phyloP scores from a whole-genome alignment of 1,284 basidiomycete species.

The Xerocomus minutiporus region DNA sequence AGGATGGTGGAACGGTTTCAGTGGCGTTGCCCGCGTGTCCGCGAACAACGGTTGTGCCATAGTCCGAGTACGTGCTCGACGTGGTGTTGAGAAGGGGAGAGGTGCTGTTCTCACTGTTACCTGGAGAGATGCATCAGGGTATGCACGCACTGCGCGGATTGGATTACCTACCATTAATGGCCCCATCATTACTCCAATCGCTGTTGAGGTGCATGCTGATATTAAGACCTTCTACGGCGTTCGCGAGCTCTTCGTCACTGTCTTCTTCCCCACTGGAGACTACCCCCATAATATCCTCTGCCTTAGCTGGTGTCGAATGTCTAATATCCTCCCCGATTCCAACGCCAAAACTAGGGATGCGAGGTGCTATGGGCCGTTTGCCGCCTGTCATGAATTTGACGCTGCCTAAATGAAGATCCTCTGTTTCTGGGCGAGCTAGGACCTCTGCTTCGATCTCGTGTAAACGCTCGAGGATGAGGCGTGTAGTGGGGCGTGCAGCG shows the following conservation, averaged over 20 bases:
- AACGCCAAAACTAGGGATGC: constrained; percentile 83
- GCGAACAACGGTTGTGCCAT: constrained; percentile 66
- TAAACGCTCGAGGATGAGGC: constrained; percentile 71
- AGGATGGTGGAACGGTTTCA: constrained; percentile 46
- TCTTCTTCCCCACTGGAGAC: constrained; percentile 46
- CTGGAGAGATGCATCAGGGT: constrained; percentile 26
- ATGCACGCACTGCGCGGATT: constrained; percentile 9
- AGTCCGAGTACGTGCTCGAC: constrained; percentile 49
- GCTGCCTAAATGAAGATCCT: constrained; percentile 79
- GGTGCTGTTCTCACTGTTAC: constrained; percentile 39
- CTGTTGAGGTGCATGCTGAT: constrained; percentile 47
- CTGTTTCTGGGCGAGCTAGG: constrained; percentile 60
- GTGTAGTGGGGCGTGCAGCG: constrained; percentile 67
- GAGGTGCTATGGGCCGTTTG: constrained; percentile 57
- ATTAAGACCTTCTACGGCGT: constrained; percentile 58
- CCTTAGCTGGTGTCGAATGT: constrained; percentile 16
- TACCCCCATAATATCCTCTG: constrained; percentile 27
- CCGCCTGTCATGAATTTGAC: constrained; percentile 71
- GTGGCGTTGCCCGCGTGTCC: constrained; percentile 39
- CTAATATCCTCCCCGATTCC: constrained; percentile 61
- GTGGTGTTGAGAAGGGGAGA: constrained; percentile 55
- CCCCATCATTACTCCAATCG: constrained; percentile 40
- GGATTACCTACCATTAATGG: constrained; percentile 34
- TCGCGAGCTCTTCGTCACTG: constrained; percentile 61
- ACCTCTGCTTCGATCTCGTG: constrained; percentile 79